Evolutionary conservation across 2,329 filamentous ascomycete species (phyloP).

Genomic region (Alternaria consortialis): DNA sequence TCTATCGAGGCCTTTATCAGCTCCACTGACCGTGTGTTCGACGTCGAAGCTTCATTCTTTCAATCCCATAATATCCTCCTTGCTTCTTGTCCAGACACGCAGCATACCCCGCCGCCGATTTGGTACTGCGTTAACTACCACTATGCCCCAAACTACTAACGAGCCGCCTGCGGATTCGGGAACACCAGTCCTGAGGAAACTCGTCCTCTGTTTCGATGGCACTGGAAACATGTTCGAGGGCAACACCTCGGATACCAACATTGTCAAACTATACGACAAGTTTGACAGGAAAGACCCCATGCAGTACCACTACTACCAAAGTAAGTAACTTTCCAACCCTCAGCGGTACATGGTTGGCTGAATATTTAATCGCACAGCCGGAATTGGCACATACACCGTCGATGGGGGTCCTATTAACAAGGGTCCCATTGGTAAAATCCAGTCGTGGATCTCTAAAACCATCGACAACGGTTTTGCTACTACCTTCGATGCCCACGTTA

Average conservation of each 20-base stretch:
- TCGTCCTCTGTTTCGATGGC: slow-evolving; percentile 36
- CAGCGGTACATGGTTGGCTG: not conserved
- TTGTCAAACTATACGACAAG: slow-evolving; percentile 31
- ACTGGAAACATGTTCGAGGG: slow-evolving; percentile 31
- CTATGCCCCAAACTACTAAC: not conserved
- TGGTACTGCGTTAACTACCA: not conserved
- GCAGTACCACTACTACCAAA: slow-evolving; percentile 33
- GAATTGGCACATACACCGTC: slow-evolving; percentile 26
- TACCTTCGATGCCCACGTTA: slow-evolving; percentile 23
- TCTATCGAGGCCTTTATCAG: no score
- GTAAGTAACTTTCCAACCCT: slow-evolving; percentile 3
- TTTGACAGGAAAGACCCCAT: slow-evolving; percentile 22
- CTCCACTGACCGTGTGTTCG: no score
- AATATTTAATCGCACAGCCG: slow-evolving; percentile 12
- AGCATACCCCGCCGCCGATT: not conserved
- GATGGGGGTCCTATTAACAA: slow-evolving; percentile 3
- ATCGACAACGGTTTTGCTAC: slow-evolving; percentile 24
- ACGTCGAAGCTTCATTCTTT: not conserved
- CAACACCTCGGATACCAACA: slow-evolving; percentile 29
- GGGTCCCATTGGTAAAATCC: not conserved
- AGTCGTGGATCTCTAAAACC: slow-evolving; percentile 16
- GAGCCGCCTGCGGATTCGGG: not conserved
- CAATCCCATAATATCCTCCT: not conserved
- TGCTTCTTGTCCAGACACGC: not conserved
- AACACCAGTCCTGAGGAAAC: not conserved